Conservation (phyloP, 108 stramenopile genomes). For the Aurantiochytrium sp. region DNA sequence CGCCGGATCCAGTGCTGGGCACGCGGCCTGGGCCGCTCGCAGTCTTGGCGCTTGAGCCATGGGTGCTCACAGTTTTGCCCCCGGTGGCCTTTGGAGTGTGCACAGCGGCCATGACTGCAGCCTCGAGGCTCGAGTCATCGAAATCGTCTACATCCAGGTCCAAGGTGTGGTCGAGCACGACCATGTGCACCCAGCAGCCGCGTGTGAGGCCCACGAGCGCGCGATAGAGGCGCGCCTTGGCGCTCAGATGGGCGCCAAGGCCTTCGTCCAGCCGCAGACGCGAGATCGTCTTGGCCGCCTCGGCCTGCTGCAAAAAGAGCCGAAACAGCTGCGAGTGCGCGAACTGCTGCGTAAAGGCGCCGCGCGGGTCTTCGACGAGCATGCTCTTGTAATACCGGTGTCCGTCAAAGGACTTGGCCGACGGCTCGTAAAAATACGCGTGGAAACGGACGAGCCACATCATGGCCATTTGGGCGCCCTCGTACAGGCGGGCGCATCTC, state of each 20-base stretch:
- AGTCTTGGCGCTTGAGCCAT: not conserved
- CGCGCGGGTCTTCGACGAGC: not conserved
- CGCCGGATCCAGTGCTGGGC: not conserved
- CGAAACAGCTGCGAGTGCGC: not conserved
- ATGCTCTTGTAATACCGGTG: not conserved
- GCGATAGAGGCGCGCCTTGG: not conserved
- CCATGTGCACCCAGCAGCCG: constrained; percentile 27
- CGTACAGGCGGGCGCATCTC: not conserved
- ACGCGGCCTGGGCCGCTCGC: not conserved
- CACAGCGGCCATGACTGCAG: not conserved
- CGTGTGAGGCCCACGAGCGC: constrained; percentile 14
- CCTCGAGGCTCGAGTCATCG: not conserved
- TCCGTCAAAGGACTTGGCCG: not conserved
- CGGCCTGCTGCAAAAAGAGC: not conserved
- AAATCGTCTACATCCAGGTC: not conserved
- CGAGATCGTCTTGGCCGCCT: not conserved
- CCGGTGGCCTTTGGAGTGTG: not conserved
- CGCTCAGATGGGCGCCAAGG: not conserved
- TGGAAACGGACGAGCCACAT: not conserved
- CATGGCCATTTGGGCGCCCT: not conserved
- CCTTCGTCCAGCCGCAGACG: not conserved
- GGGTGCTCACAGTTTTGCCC: not conserved
- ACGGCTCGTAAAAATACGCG: not conserved
- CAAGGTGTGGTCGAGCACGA: not conserved
- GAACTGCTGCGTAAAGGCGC: not conserved